phyloP scores from a whole-genome alignment of 176 grass and related monocot species.

The Eleusine coracana region DNA sequence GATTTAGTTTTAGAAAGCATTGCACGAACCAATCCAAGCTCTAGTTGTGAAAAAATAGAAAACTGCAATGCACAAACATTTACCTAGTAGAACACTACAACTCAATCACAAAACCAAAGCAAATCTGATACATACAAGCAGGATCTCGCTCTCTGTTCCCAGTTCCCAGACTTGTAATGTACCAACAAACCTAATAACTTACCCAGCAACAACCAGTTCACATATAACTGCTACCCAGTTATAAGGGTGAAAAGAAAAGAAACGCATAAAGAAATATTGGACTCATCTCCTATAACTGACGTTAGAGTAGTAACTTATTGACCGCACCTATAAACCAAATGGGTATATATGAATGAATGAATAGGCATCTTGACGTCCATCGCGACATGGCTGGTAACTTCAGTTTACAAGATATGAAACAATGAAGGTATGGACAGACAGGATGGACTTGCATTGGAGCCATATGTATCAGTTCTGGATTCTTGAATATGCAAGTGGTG shows the following conservation, averaged over 20 bases:
- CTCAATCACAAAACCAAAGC: slow-evolving; percentile 46
- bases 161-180: slow-evolving; percentile 44
- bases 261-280: slow-evolving; percentile 26
- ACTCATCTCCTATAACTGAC: slow-evolving; percentile 54
- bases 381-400: slow-evolving; percentile 41
- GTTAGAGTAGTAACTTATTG: slow-evolving; percentile 64
- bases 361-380: slow-evolving; percentile 51
- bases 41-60: no score
- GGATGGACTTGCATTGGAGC: slow-evolving; percentile 20
- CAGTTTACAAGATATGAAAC: slow-evolving; percentile 65
- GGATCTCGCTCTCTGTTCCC: slow-evolving; percentile 50
- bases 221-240: slow-evolving; percentile 50
- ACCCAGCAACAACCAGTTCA: slow-evolving; percentile 54
- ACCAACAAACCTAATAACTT: slow-evolving; percentile 46
- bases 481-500: slow-evolving; percentile 22
- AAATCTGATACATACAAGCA: slow-evolving; percentile 48
- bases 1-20: no score
- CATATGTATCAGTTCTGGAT: slow-evolving; percentile 37
- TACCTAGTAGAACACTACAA: slow-evolving; percentile 18
- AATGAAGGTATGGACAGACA: slow-evolving; percentile 63
- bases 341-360: slow-evolving; percentile 72
- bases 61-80: no score
- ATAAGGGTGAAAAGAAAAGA: background rate
- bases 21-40: no score
- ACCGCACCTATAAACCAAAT: slow-evolving; percentile 49